Evolutionary conservation across 768 basidiomycete species (phyloP).

Genomic region (Leccinellum rugosiceps): DNA sequence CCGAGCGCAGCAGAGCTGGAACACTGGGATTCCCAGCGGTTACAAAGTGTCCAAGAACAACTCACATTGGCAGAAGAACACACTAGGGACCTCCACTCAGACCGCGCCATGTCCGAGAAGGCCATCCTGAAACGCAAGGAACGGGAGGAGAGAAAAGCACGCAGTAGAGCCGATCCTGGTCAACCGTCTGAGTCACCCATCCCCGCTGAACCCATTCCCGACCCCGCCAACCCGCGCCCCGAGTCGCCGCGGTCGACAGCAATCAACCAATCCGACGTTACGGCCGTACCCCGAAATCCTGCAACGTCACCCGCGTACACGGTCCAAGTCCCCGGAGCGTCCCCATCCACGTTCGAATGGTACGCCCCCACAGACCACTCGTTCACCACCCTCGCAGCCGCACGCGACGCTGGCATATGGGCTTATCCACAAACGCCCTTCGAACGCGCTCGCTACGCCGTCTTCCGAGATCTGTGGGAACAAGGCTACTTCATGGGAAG

Average conservation of each 20-base stretch:
- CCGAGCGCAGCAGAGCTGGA: slow-evolving; percentile 48
- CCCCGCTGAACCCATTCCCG: not conserved
- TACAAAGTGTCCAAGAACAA: slow-evolving; percentile 46
- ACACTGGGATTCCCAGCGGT: slow-evolving; percentile 51
- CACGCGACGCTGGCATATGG: slow-evolving; percentile 72
- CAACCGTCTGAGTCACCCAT: not conserved
- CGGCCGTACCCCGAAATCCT: slow-evolving; percentile 9
- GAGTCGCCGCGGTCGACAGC: not conserved
- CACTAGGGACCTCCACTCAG: slow-evolving; percentile 39
- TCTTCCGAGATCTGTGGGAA: slow-evolving; percentile 79
- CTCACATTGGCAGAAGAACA: slow-evolving; percentile 48
- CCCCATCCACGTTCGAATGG: slow-evolving; percentile 59
- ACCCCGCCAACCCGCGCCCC: not conserved
- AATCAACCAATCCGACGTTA: not conserved
- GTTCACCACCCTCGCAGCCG: slow-evolving; percentile 56
- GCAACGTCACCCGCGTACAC: slow-evolving; percentile 37
- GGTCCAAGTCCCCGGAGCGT: slow-evolving; percentile 65
- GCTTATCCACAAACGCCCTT: slow-evolving; percentile 59
- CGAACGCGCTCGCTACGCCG: slow-evolving; percentile 74
- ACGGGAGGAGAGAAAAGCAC: slow-evolving; percentile 51
- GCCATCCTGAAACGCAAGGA: slow-evolving; percentile 71
- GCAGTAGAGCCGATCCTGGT: slow-evolving; percentile 2
- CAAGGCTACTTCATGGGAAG: slow-evolving; percentile 85
- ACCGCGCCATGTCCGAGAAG: slow-evolving; percentile 52
- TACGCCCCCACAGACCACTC: slow-evolving; percentile 46